These are phyloP conservation scores for Cutaneotrichosporon mucoides DNA, from an alignment of 1,284 basidiomycete genomes.

Conservation along the genomic window DNA sequence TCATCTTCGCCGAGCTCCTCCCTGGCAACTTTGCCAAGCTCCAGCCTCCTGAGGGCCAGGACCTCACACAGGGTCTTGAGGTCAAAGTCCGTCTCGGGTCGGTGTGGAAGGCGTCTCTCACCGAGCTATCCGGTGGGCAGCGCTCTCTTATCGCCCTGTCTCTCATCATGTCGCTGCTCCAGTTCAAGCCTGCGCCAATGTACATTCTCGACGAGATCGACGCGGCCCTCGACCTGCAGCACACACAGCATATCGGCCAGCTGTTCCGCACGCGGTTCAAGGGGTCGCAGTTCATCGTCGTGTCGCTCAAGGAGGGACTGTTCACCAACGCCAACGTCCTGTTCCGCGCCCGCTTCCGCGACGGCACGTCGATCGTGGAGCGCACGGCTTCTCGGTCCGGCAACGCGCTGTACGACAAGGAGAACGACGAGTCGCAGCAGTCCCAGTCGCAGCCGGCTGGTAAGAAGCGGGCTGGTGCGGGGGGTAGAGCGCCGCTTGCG, in stretches of 20 bases:
- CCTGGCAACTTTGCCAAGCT: constrained; percentile 97
- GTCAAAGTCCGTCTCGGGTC: constrained; percentile 92
- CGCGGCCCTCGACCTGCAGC: constrained; percentile 89
- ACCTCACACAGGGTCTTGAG: constrained; percentile 93
- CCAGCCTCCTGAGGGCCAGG: constrained; percentile 87
- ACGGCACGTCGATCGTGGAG: constrained; percentile 88
- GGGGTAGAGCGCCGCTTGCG: not conserved
- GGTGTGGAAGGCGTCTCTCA: constrained; percentile 97
- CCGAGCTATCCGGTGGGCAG: constrained; percentile 95
- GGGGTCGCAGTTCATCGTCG: constrained; percentile 92
- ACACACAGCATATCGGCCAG: constrained; percentile 95
- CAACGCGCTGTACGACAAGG: constrained; percentile 9
- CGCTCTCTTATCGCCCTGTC: constrained; percentile 93
- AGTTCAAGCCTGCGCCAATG: constrained; percentile 99
- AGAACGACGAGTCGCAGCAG: constrained; percentile 2
- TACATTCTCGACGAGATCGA: constrained; percentile 99
- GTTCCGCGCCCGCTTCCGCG: constrained; percentile 85
- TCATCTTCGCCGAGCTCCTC: constrained; percentile 90
- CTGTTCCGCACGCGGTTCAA: constrained; percentile 96
- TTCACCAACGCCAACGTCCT: constrained; percentile 98
- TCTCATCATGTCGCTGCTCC: constrained; percentile 94
- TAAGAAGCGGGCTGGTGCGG: not conserved
- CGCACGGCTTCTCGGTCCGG: constrained; percentile 35
- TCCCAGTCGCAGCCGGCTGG: not conserved
- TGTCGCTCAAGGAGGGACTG: constrained; percentile 92